Base-by-base conservation (phyloP, 371 early-diverging fungal species). In the Parasitella parasitica region DNA sequence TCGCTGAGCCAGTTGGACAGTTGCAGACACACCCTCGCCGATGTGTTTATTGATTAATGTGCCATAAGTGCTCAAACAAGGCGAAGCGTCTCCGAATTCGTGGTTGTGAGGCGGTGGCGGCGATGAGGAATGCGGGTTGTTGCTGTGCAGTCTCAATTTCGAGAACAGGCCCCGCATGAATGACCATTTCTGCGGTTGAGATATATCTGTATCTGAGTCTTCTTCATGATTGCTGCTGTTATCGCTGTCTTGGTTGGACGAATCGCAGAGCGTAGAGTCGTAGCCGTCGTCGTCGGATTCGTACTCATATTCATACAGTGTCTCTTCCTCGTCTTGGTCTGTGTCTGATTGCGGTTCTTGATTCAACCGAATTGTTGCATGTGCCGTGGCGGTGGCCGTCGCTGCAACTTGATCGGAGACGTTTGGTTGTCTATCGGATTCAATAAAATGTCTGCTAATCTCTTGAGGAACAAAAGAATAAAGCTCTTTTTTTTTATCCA, bases 11-110 rank as follows among this genome's bases (percentile, higher is more conserved):
- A 67, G 30, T 18, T 63, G 59, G 2, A 67, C 67, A 15, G 58
- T 37, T 1, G 67, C 63, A 34, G 67, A 67, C 2, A 67, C 63
- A 8, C 67, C 67, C 54, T 62, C 67, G 1, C 67, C 67, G 5
- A 67, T 37, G 16, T 37, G 12, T 12, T 54, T 64, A n/a, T 52
- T 57, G 3, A 54, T 8, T 2, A 62, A 15, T 12, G 35, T 20
- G 11, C 67, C 67, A 22, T 67, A 67, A 4, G 36, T 41, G 13
- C 67, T 67, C 8, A 67, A n/a, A 34, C 24, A 59, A 8, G 56
- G 13, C 11, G 57, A 34, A 11, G 41, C n/a, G 35, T 58, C 54
- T 15, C 36, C 39, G 18, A 37, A 43, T 2, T 37, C 54, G 2
- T 54, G 65, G n/a, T 46, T 11, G 2, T 20, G 41, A 13, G n/a